Conservation (phyloP, 345 rosid genomes). For the Hypericum perforatum region DNA sequence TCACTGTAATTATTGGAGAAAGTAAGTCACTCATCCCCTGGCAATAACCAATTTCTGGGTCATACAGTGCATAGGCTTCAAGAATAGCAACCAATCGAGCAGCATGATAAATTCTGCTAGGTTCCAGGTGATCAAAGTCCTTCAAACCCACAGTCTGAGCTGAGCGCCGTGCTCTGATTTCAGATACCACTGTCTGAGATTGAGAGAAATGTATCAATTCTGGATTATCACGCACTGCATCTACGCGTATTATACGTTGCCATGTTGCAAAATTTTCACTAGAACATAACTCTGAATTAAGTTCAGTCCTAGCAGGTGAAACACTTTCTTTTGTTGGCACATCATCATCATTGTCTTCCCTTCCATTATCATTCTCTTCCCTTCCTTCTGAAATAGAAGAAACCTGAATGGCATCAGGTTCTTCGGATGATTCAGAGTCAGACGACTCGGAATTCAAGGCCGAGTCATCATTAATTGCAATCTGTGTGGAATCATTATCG, state of each 20-base stretch:
- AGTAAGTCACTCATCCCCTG: constrained; percentile 99
- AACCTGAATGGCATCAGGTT: constrained; percentile 40
- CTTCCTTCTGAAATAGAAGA: constrained; percentile 31
- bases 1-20: constrained; percentile 71
- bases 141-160: constrained; percentile 74
- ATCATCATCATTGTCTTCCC: too few relatives aligned
- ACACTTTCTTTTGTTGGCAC: constrained; percentile 17
- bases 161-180: constrained; percentile 42
- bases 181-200: constrained; percentile 54
- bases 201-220: constrained; percentile 66
- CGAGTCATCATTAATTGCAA: constrained; percentile 22
- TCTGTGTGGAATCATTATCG: constrained; percentile 33
- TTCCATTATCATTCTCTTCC: constrained; percentile 32
- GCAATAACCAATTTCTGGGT: constrained; percentile 93
- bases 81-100: constrained; percentile 85
- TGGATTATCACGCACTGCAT: constrained; percentile 87
- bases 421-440: constrained; percentile 75
- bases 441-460: constrained; percentile 39
- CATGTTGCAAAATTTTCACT: constrained; percentile 69
- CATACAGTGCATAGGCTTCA: constrained; percentile 85
- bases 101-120: constrained; percentile 77
- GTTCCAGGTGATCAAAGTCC: constrained; percentile 71
- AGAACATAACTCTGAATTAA: constrained; percentile 15
- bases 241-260: constrained; percentile 93
- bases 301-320: constrained; percentile 31